A percentile compares a stretch with the other conserved stretches of the same genome.
Evolutionary conservation across 306 rosid genomes (phyloP).

Genomic region (Acacia confusa): DNA sequence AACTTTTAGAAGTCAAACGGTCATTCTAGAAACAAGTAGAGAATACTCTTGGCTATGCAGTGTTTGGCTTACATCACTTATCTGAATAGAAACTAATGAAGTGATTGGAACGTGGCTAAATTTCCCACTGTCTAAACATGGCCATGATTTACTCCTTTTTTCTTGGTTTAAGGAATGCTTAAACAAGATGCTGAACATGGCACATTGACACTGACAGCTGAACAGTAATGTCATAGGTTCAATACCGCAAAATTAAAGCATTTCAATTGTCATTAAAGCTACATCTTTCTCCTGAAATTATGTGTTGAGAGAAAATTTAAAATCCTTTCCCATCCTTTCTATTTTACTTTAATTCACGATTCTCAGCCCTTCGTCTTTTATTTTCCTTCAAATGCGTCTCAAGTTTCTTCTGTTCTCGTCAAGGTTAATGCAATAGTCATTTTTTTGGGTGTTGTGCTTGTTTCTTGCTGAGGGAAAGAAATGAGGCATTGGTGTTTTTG

Average conservation of each 20-base stretch:
- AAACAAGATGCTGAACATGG: not conserved
- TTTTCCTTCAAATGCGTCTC: not conserved
- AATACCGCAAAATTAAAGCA: not conserved
- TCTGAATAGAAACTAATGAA: slow-evolving; percentile 2
- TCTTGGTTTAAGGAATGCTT: slow-evolving; percentile 14
- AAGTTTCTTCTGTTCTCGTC: not conserved
- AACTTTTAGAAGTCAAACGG: not conserved
- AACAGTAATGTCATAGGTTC: not conserved
- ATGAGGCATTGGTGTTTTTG: slow-evolving; percentile 13
- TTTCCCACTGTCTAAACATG: not conserved
- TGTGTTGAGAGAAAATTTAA: not conserved
- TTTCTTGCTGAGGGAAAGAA: slow-evolving; percentile 24
- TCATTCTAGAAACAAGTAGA: not conserved
- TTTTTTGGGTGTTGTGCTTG: slow-evolving; percentile 11
- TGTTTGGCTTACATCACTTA: slow-evolving; percentile 13
- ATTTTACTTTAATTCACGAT: not conserved
- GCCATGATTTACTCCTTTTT: not conserved
- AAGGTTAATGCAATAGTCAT: slow-evolving; percentile 22
- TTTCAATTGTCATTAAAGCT: not conserved
- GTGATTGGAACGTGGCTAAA: slow-evolving; percentile 5
- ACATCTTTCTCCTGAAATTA: not conserved
- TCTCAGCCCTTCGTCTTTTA: not conserved
- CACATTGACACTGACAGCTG: not conserved
- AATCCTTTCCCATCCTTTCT: not conserved
- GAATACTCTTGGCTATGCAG: slow-evolving; percentile 3